Conservation (phyloP, 2,329 filamentous ascomycete species). For the Stagonosporopsis rhizophila region DNA sequence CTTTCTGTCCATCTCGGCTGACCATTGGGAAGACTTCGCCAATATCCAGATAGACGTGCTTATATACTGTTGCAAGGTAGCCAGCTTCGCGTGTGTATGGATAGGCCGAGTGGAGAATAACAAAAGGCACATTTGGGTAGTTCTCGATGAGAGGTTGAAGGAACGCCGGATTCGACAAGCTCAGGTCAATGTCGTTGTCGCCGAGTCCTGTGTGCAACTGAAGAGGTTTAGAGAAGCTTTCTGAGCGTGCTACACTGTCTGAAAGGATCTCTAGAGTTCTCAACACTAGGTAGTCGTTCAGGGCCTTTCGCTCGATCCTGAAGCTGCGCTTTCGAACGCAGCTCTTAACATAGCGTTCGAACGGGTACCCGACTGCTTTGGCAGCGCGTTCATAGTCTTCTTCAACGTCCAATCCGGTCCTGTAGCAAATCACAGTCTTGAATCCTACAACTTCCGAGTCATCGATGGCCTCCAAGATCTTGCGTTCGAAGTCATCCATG, state of each 20-base stretch:
- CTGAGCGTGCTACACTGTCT: conserved; percentile 42
- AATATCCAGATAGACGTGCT: conserved; percentile 82
- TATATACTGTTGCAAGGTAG: conserved; percentile 78
- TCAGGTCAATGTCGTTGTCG: conserved; percentile 77
- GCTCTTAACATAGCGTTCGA: conserved; percentile 52
- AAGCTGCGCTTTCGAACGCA: conserved; percentile 52
- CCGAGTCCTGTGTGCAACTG: conserved; percentile 86
- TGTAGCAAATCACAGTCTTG: conserved; percentile 84
- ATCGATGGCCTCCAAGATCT: conserved; percentile 64
- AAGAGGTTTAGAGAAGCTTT: conserved; percentile 68
- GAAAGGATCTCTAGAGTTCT: conserved; percentile 66
- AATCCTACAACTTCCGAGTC: conserved; percentile 78
- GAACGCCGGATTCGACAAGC: conserved; percentile 75
- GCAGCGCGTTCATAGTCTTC: conserved; percentile 52
- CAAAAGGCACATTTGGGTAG: conserved; percentile 74
- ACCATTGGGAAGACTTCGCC: conserved; percentile 83
- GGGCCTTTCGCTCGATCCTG: conserved; percentile 66
- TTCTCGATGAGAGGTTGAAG: conserved; percentile 75
- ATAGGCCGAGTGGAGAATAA: conserved; percentile 81
- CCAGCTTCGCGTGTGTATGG: conserved; percentile 80
- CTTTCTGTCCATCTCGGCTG: conserved; percentile 77
- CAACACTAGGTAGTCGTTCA: conserved; percentile 76
- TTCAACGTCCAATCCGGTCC: conserved; percentile 70
- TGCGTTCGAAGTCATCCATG: conserved; percentile 57
- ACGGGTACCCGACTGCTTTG: conserved; percentile 44